Evolutionary conservation across 441 rosid species (phyloP).

Genomic region (Erodium chrysanthum): DNA sequence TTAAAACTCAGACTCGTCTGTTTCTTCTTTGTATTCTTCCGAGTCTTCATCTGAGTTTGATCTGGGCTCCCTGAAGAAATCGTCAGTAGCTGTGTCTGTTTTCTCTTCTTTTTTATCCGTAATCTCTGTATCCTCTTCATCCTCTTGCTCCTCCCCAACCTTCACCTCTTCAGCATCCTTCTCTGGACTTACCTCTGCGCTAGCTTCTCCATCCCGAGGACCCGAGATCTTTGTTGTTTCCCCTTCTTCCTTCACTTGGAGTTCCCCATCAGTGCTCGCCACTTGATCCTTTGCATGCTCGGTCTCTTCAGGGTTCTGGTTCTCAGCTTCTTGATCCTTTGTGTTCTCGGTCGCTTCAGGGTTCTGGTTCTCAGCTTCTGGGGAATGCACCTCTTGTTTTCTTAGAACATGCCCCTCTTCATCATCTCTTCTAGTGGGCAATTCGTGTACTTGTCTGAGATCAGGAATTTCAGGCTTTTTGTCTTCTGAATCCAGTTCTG

Average conservation of each 20-base stretch:
- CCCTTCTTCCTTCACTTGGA: neutral
- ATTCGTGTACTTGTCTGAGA: neutral
- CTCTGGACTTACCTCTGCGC: neutral
- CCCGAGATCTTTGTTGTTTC: neutral
- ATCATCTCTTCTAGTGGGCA: too few species aligned
- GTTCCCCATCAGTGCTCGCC: too few species aligned
- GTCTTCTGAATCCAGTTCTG: neutral
- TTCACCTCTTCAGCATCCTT: neutral
- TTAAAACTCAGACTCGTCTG: constrained; percentile 30
- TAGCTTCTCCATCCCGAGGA: neutral
- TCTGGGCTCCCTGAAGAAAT: constrained; percentile 13
- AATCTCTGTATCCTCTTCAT: constrained; percentile 15
- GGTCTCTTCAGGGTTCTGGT: too few species aligned
- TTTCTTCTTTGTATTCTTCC: constrained; percentile 27
- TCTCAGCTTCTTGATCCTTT: too few species aligned
- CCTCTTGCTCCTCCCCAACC: neutral
- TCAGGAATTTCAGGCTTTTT: neutral
- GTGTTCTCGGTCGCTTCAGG: neutral
- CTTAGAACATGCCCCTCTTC: too few species aligned
- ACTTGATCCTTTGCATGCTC: too few species aligned
- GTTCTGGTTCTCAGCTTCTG: constrained; percentile 13
- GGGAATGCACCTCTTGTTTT: constrained; percentile 1
- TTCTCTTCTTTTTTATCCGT: constrained; percentile 14
- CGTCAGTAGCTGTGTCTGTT: constrained; percentile 16
- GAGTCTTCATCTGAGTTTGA: constrained; percentile 23